Conservation (phyloP, 2,329 filamentous ascomycete species). For the Ambrosiella beaveri region DNA sequence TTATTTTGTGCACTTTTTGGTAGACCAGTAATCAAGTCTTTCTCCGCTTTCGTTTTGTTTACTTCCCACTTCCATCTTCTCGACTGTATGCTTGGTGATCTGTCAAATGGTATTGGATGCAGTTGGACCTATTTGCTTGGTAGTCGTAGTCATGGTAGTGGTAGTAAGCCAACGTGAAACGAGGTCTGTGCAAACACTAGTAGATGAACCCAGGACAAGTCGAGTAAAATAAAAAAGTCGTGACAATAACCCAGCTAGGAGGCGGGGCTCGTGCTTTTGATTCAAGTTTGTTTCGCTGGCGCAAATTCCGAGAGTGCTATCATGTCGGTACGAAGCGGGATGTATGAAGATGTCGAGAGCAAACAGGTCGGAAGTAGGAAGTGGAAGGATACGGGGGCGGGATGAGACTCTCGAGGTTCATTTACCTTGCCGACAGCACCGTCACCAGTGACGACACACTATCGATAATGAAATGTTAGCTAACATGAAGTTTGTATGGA, state of each 20-base stretch:
- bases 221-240: background rate
- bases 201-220: background rate
- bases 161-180: background rate
- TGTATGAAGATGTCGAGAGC: background rate
- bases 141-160: background rate
- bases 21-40: background rate
- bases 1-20: background rate
- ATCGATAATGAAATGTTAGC: constrained; percentile 22
- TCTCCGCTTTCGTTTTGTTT: too few relatives aligned
- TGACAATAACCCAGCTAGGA: background rate
- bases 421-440: constrained; percentile 95
- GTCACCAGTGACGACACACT: constrained; percentile 98
- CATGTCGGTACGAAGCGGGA: too few relatives aligned
- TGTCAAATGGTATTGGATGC: background rate
- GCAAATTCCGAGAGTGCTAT: too few relatives aligned
- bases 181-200: constrained; percentile 7
- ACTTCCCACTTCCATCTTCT: background rate
- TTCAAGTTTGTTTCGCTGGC: constrained; percentile 3
- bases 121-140: constrained; percentile 7
- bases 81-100: background rate
- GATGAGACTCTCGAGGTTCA: background rate
- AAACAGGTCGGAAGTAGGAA: background rate
- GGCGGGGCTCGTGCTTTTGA: constrained; percentile 6
- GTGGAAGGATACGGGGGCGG: background rate
- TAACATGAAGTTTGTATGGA: constrained; percentile 2